A percentile compares a stretch with the other conserved stretches of the same genome.
These are phyloP conservation scores for Candida coleopterorum DNA, from an alignment of 805 yeast genomes.

Conservation along the genomic window DNA sequence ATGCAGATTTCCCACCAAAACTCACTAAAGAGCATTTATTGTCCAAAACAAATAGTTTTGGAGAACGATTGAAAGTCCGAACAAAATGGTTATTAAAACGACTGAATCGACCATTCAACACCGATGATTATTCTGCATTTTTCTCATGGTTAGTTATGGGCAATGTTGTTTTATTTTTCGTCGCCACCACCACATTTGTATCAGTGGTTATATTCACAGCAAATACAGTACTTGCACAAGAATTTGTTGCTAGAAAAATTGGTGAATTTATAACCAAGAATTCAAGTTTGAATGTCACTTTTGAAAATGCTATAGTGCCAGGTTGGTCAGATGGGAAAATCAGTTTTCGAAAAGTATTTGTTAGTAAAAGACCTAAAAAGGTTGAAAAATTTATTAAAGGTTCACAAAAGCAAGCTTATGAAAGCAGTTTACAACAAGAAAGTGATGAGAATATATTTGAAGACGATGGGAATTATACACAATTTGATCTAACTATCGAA, in stretches of 20 bases:
- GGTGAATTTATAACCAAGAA: conserved; percentile 84
- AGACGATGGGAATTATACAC: conserved; percentile 95
- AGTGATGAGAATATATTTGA: conserved; percentile 28
- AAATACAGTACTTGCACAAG: conserved; percentile 87
- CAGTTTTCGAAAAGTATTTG: conserved; percentile 77
- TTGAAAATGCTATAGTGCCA: conserved; percentile 92
- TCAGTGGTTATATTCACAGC: conserved; percentile 71
- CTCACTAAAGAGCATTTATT: conserved; percentile 22
- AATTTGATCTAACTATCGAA: conserved; percentile 87
- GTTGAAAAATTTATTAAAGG: conserved; percentile 58
- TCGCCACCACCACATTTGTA: conserved; percentile 91
- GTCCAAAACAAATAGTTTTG: conserved; percentile 23
- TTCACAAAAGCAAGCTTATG: conserved; percentile 66
- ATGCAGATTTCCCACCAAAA: not conserved
- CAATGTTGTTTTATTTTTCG: conserved; percentile 67
- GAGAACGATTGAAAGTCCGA: conserved; percentile 28
- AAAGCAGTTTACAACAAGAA: conserved; percentile 36
- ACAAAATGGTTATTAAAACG: conserved; percentile 72
- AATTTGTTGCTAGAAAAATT: conserved; percentile 71
- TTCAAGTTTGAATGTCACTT: conserved; percentile 76
- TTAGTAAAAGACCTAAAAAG: conserved; percentile 73
- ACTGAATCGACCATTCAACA: conserved; percentile 78
- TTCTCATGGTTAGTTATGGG: conserved; percentile 91
- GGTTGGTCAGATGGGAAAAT: conserved; percentile 89
- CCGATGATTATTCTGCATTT: conserved; percentile 89